Percentiles rank a stretch among this genome's conserved stretches.
These are phyloP conservation scores for Adansonia grandidieri DNA, from an alignment of 441 rosid species.

Conservation along the genomic window DNA sequence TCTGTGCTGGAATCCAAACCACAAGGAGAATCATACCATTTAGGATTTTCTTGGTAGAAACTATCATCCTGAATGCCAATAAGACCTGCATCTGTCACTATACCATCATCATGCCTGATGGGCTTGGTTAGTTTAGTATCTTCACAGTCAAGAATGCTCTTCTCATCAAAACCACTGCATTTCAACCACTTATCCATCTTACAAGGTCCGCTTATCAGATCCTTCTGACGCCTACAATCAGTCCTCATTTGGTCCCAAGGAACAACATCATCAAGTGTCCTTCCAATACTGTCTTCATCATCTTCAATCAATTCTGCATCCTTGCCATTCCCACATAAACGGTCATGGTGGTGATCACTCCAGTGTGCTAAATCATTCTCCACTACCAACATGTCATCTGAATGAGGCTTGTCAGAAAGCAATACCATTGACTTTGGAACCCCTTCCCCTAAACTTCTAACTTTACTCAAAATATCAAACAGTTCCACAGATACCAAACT, in stretches of 20 bases:
- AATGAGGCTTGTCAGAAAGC: slow-evolving; percentile 58
- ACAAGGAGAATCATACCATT: slow-evolving; percentile 98
- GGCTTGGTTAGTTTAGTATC: slow-evolving; percentile 90
- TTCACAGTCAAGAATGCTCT: slow-evolving; percentile 87
- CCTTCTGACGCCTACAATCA: slow-evolving; percentile 70
- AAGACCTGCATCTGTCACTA: slow-evolving; percentile 87
- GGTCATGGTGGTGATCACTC: slow-evolving; percentile 72
- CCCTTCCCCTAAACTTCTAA: slow-evolving; percentile 77
- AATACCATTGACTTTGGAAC: slow-evolving; percentile 55
- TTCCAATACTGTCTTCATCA: slow-evolving; percentile 86
- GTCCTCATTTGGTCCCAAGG: slow-evolving; percentile 81
- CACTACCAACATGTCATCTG: slow-evolving; percentile 71
- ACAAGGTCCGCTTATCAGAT: slow-evolving; percentile 73
- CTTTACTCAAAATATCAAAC: slow-evolving; percentile 68
- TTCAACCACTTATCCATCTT: slow-evolving; percentile 89
- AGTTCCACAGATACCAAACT: slow-evolving; percentile 77
- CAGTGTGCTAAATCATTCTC: slow-evolving; percentile 83
- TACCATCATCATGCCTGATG: slow-evolving; percentile 72
- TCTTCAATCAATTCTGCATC: slow-evolving; percentile 82
- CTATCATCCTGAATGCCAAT: slow-evolving; percentile 90
- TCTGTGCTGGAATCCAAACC: slow-evolving; percentile 81
- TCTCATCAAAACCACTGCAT: slow-evolving; percentile 84
- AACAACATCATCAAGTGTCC: slow-evolving; percentile 87
- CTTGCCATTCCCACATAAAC: slow-evolving; percentile 71
- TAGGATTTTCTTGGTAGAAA: slow-evolving; percentile 91